Evolutionary conservation across 2,329 filamentous ascomycete species (phyloP), one percentile per base, ranked within the genome.

Genomic region (Dactylellina cionopaga): DNA sequence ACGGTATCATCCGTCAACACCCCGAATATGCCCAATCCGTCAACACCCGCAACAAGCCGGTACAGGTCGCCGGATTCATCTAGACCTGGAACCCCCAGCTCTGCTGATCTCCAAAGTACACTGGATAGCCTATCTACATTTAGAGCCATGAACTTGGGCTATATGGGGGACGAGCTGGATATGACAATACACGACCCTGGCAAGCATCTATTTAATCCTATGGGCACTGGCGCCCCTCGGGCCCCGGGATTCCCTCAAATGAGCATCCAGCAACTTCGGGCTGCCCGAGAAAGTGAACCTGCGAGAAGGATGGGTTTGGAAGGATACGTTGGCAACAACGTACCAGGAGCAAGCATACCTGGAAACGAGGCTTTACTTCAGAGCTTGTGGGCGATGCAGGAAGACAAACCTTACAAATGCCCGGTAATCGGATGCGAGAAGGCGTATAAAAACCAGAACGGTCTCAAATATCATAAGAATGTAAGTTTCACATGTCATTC

Each of bases 381-480:
- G n/a, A 66, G 37, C 29, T 56, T 58, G 37, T 70, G 54, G 79
- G 85, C 86, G 68, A 90, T 90, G 13, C 94, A 98, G 79, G 94
- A 99, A 80, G 92, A 96, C 78, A 99, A 98, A 82, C 95, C 95
- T 0, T 99, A 96, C 85, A 91, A 93, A 80, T 99, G 95, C 78
- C 95, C 95, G 1, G 95, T 99, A 54, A 96, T 99, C 80, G 95
- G 95, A 4, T 99, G 95, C 79, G 95, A 98, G 81, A 99, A 99
- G 84, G 94, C 95, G 0, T 99, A 99, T 83, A 99, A 99, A 85
- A 99, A 99, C 80, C 95, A 98, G 80, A 99, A 99, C 77, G 95
- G 95, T 52, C 85, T 99, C 64, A 99, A 98, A 87, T 99, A 92
- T 77, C 88, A 90, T 82, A 90, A 90, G 82, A 83, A 85, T 79